Evolutionary conservation across 768 basidiomycete genomes (phyloP).

Genomic region (Phanerochaete sordida): DNA sequence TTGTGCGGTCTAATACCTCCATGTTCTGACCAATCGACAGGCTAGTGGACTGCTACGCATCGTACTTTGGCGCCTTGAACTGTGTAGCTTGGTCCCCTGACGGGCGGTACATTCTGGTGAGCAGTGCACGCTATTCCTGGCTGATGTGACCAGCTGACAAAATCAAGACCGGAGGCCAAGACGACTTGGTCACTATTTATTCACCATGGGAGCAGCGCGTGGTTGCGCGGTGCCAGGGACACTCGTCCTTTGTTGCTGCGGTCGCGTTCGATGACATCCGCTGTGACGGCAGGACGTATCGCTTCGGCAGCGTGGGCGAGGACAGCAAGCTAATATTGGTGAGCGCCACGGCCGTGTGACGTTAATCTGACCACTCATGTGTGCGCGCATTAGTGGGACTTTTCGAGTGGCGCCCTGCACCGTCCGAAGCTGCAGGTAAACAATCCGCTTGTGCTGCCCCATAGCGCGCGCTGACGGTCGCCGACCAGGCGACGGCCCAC

Average conservation of each 20-base stretch:
- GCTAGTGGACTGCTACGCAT: conserved; percentile 89
- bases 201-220: conserved; percentile 94
- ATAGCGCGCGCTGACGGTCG: background rate
- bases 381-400: conserved; percentile 73
- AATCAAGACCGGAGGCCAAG: conserved; percentile 87
- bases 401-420: conserved; percentile 87
- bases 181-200: conserved; percentile 92
- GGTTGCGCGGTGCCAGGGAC: conserved; percentile 94
- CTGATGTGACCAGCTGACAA: conserved; percentile 7
- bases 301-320: conserved; percentile 95
- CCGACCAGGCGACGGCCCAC: conserved; percentile 31
- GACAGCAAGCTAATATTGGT: conserved; percentile 94
- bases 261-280: conserved; percentile 89
- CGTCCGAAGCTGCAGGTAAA: conserved; percentile 73
- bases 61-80: conserved; percentile 91
- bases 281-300: conserved; percentile 86
- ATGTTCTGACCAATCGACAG: conserved; percentile 34
- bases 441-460: background rate
- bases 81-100: conserved; percentile 96
- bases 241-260: conserved; percentile 89
- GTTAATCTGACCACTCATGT: background rate
- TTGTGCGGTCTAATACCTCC: background rate
- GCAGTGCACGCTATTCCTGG: background rate
- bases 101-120: conserved; percentile 85
- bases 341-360: conserved; percentile 20